Evolutionary conservation across 164 flowering plant species (phyloP).

Genomic region (Macadamia integrifolia): DNA sequence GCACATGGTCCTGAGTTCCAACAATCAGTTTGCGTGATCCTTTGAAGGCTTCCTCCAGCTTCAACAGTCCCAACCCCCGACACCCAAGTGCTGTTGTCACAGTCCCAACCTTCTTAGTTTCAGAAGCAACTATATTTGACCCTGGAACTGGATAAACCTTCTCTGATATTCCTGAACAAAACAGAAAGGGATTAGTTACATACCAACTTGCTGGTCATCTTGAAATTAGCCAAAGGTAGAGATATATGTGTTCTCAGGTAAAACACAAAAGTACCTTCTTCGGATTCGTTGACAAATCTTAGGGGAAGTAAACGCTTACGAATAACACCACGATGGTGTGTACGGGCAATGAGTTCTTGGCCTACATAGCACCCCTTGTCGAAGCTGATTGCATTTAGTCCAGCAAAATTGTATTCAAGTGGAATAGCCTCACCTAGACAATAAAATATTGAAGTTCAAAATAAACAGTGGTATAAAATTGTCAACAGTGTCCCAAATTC

Average conservation of each 20-base stretch:
- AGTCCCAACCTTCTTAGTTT: conserved; percentile 52
- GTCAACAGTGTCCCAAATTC: no score
- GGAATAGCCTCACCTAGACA: conserved; percentile 63
- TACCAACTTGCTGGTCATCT: neutral
- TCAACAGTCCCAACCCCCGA: conserved; percentile 65
- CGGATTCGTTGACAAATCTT: conserved; percentile 44
- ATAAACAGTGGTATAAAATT: no score
- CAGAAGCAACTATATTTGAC: conserved; percentile 41
- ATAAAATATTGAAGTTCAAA: neutral
- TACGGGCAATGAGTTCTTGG: conserved; percentile 84
- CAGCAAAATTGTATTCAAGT: conserved; percentile 81
- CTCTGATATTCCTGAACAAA: conserved; percentile 45
- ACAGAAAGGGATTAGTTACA: neutral
- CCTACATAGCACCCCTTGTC: conserved; percentile 98
- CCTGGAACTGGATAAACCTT: conserved; percentile 62
- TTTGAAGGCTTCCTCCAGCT: conserved; percentile 76
- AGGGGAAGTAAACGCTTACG: conserved; percentile 83
- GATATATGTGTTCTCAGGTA: conserved; percentile 35
- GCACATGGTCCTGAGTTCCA: conserved; percentile 48
- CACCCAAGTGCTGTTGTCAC: conserved; percentile 67
- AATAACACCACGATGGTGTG: conserved; percentile 88
- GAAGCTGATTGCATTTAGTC: conserved; percentile 86
- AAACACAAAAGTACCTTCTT: conserved; percentile 39
- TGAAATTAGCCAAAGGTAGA: neutral
- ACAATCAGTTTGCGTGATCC: conserved; percentile 34